Percentiles rank a stretch among this genome's conserved stretches.
Evolutionary conservation across 257 asterid species (phyloP).

Genomic region (Prunella vulgaris): DNA sequence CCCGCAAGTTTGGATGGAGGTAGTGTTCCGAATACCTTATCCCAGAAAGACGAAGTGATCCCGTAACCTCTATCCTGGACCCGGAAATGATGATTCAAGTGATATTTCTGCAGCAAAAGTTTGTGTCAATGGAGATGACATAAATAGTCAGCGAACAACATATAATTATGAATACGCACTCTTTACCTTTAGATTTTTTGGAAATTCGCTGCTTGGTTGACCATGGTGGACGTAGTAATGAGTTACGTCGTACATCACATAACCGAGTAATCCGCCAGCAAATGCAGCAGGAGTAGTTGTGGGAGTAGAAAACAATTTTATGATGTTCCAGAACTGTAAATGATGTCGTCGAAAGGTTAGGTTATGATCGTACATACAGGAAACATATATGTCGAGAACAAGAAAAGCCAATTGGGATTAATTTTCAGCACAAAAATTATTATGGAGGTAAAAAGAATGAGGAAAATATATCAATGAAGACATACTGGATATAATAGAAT

Average conservation of each 20-base stretch:
- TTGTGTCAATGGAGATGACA: neutral
- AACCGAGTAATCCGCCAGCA: slow-evolving; percentile 81
- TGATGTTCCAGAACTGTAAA: slow-evolving; percentile 66
- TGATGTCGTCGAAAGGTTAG: neutral
- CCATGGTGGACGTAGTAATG: slow-evolving; percentile 93
- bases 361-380: neutral
- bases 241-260: slow-evolving; percentile 82
- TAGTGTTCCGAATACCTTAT: slow-evolving; percentile 75
- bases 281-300: slow-evolving; percentile 67
- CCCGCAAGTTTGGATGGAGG: slow-evolving; percentile 52
- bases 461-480: neutral
- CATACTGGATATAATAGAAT: slow-evolving; percentile 60
- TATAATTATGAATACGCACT: neutral
- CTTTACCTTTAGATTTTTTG: slow-evolving; percentile 68
- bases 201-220: slow-evolving; percentile 55
- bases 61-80: slow-evolving; percentile 82
- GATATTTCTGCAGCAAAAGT: slow-evolving; percentile 62
- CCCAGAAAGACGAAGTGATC: slow-evolving; percentile 88
- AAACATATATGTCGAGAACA: neutral
- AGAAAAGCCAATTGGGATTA: neutral
- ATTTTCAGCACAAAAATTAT: neutral
- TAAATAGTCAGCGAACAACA: neutral
- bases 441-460: neutral
- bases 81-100: slow-evolving; percentile 89
- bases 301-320: slow-evolving; percentile 47